phyloP scores from a whole-genome alignment of 495 filamentous ascomycete genomes.

The Echria macrotheca region DNA sequence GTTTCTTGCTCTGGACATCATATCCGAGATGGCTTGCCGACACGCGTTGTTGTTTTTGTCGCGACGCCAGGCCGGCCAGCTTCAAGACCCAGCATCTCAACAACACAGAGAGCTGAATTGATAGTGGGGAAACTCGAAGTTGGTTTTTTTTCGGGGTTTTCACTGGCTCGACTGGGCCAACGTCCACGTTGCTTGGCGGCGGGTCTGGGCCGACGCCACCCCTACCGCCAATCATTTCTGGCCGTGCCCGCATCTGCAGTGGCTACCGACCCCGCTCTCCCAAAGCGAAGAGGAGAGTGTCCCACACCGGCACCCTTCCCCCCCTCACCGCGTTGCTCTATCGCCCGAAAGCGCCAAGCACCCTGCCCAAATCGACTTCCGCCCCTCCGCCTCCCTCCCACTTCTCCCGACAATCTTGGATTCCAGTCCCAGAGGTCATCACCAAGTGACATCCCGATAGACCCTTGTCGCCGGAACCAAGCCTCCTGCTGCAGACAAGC shows the following conservation, averaged over 20 bases:
- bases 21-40: not conserved
- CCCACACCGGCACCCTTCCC: not conserved
- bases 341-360: not conserved
- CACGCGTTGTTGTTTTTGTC: not conserved
- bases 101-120: not conserved
- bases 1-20: not conserved
- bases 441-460: not conserved
- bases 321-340: not conserved
- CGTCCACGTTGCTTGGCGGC: constrained; percentile 6
- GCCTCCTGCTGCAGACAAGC: constrained; percentile 7
- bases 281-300: no score
- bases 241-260: not conserved
- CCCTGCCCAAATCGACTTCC: not conserved
- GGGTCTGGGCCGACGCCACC: not conserved
- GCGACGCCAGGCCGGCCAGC: not conserved
- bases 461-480: constrained; percentile 6
- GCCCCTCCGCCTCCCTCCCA: not conserved
- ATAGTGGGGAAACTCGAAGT: not conserved
- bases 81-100: not conserved
- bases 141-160: not conserved
- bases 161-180: no score
- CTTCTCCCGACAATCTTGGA: not conserved
- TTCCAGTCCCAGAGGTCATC: no score
- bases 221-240: not conserved
- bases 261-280: no score